Base-by-base conservation (phyloP, 2,329 filamentous ascomycete species). In the Aspergillus brasiliensis region DNA sequence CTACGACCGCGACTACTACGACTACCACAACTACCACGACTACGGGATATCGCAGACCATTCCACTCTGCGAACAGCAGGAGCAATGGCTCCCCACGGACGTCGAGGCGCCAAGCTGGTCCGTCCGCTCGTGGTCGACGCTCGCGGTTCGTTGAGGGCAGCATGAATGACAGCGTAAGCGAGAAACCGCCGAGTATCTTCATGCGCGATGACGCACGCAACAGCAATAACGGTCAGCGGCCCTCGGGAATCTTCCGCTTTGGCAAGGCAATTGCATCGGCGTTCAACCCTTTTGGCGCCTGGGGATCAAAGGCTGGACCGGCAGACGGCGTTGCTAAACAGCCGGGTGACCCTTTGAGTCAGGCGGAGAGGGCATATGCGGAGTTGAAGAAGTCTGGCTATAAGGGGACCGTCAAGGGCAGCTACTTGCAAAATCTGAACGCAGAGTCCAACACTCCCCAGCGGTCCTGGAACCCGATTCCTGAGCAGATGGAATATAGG, bases 121-220 rank as follows among this genome's bases (percentile, higher is more conserved):
- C 25, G 17, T 68, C 61, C 62, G 57, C 77, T 60, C 72, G 78
- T 61, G 77, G 66, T 80, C 86, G 79, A 73, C 86, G 77, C 81
- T 96, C 84, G 69, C 88, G 78, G 57, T 89, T 89, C 65, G 75
- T 84, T 38, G 92, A 97, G 77, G 92, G 90, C 42, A 94, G 89
- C 69, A 94, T 97, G 91, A 91, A 88, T 70, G 91, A 96, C 75
- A 87, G 90, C 65, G 81, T 85, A 31, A 93, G 90, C 70, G 83
- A 86, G 60, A 84, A 82, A 60, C 91, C 91, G 27, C 91, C 91
- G 0, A 82, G 84, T 47, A 82, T 86, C 42, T 92, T 90, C 73
- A 81, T 90, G 44, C 86, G 78, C 6, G 71, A 75, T 10, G 71
- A 76, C 11, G 64, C 62, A 51, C 61, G 60, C 10, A 62, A 60